Base-by-base conservation (phyloP, 2,329 filamentous ascomycete species). In the Thelonectria olida region DNA sequence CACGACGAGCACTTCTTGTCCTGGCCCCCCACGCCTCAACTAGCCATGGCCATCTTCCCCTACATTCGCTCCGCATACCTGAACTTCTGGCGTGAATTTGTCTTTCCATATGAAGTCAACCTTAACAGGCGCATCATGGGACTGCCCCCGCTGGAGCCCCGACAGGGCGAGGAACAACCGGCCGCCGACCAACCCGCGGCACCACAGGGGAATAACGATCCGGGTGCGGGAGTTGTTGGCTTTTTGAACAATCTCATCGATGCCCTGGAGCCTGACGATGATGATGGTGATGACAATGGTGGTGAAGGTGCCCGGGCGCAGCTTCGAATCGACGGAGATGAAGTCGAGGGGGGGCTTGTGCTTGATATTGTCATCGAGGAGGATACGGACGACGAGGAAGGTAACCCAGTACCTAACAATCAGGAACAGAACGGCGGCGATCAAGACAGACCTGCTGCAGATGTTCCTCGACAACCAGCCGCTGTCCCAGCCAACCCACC, bases 1-100 rank as follows among this genome's bases (percentile, higher is more conserved):
- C 77, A 80, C 42, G 76, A 84, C 39, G 75, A 80, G 27, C 70
- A 80, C n/a, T 76, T 82, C 48, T 74, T 83, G 19, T 69, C 73
- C 13, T 88, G 85, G 85, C 85, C 85, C 1, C 85, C 84, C 0
- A 82, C 84, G 1, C 81, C 84, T 1, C 77, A 80, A 38, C 81
- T 84, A 60, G 82, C 80, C n/a, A 72, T 87, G 52, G 76, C 81
- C 2, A 63, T 82, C 3, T 81, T 86, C 62, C 85, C 85, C 0
- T 80, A 80, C 42, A 71, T 81, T 4, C 77, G 78, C 31, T 75
- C 75, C 41, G 64, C 81, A 8, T 85, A 88, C 69, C 77, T 78
- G 62, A 77, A 76, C 53, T 39, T 85, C 3, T 83, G 84, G 69
- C 78, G 76, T 25, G 76, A 79, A 50, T 69, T 86, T 22, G 79